Percentiles rank a stretch among this genome's conserved stretches.
Evolutionary conservation across 202 grass and related monocot species (phyloP).

Genomic region (Schoenoplectus tabernaemontani): DNA sequence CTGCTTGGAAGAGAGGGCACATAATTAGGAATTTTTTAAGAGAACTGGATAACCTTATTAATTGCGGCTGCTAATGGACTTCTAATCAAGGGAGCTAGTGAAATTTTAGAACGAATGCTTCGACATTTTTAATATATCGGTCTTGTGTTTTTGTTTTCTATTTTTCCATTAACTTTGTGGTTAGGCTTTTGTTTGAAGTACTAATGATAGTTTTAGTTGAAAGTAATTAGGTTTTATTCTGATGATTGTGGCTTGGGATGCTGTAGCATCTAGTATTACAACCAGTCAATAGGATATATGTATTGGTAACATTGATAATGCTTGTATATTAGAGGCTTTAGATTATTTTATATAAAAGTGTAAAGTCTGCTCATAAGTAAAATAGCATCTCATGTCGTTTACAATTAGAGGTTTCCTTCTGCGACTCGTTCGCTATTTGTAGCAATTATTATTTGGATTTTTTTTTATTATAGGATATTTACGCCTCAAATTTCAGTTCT

Average conservation of each 20-base stretch:
- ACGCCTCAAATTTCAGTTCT: too few relatives aligned
- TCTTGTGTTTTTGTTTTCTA: conserved; percentile 5
- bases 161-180: background rate
- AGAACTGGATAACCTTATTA: conserved; percentile 22
- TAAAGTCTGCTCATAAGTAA: background rate
- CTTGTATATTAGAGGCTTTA: background rate
- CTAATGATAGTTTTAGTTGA: conserved; percentile 23
- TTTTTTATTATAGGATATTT: too few relatives aligned
- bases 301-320: conserved; percentile 11
- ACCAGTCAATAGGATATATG: background rate
- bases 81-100: conserved; percentile 29
- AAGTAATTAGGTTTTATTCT: conserved; percentile 16
- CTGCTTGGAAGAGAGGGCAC: background rate
- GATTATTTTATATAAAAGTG: background rate
- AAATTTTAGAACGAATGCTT: conserved; percentile 29
- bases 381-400: background rate
- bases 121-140: conserved; percentile 12
- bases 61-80: conserved; percentile 19
- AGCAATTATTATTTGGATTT: too few relatives aligned
- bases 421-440: too few relatives aligned
- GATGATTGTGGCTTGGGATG: background rate
- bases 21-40: conserved; percentile 20
- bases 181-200: conserved; percentile 17
- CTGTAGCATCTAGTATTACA: background rate
- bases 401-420: too few relatives aligned